A percentile compares a stretch with the other conserved stretches of the same genome.
Evolutionary conservation across 2,329 filamentous ascomycete genomes (phyloP).

Genomic region (Aspergillus sp.): DNA sequence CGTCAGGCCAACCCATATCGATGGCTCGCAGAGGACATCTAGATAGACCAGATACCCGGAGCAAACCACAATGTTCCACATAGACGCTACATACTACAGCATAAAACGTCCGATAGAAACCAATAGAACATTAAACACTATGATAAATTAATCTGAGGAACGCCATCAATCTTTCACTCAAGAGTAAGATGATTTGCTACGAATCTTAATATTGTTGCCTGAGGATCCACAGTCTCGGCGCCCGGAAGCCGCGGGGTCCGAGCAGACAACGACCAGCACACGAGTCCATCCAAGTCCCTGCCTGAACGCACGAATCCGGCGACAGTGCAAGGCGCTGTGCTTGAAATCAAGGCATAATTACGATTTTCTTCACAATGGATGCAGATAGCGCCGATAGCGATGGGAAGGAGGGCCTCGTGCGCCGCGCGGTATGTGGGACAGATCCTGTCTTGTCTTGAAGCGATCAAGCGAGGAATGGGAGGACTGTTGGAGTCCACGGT

Average conservation of each 20-base stretch:
- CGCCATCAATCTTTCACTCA: not conserved
- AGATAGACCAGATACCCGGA: too few species aligned
- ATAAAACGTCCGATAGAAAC: too few species aligned
- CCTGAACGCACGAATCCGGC: not conserved
- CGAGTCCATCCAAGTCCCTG: not conserved
- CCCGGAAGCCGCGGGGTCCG: constrained; percentile 21
- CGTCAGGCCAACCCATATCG: too few species aligned
- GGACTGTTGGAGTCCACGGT: not conserved
- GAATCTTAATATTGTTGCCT: not conserved
- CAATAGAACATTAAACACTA: too few species aligned
- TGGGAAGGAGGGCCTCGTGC: constrained; percentile 18
- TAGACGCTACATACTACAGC: too few species aligned
- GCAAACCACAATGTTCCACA: too few species aligned
- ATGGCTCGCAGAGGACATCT: too few species aligned
- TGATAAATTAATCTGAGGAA: too few species aligned
- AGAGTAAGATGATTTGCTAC: too few species aligned
- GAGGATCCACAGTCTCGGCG: not conserved
- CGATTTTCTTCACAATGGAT: constrained; percentile 24
- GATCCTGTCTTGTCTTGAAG: not conserved
- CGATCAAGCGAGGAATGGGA: not conserved
- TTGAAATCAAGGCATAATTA: not conserved
- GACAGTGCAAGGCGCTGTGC: not conserved
- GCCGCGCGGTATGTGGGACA: constrained; percentile 32
- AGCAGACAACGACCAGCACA: not conserved
- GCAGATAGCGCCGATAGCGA: constrained; percentile 30